Base-by-base conservation (phyloP, 2,329 filamentous ascomycete species). In the Botrytis paeoniae region DNA sequence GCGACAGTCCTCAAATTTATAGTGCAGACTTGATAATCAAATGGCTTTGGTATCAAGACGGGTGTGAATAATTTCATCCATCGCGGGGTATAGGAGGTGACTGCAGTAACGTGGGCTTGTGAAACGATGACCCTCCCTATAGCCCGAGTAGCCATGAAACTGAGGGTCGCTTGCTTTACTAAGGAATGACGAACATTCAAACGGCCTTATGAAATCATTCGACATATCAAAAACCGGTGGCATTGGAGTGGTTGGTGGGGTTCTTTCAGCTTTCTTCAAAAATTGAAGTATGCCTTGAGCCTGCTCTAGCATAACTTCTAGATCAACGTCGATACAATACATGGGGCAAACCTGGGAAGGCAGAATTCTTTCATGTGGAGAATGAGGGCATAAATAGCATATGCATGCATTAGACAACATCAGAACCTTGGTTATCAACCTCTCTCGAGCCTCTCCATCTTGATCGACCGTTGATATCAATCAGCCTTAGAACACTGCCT, bases 401-500 rank as follows among this genome's bases (percentile, higher is more conserved):
- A n/a, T 51, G 48, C 48, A 51, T 60, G 57, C 32, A 22, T 35
- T 22, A 35, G 32, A 60, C 57, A 60, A 37, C 16, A 37, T 22
- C 32, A 45, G 32, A 60, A 37, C 5, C 59, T 35, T 60, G 57
- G 20, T 22, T 32, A 37, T 60, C 59, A 60, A 16, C 59, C 59
- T 37, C 48, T 14, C 48, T 54, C 48, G 12, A 54, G 48, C 25
- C 48, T 54, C 59, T 37, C 32, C 59, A 37, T 61, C 32, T 25
- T 37, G 32, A 35, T 35, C 29, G 57, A 22, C 29, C 57, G 18
- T 59, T 59, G 57, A 12, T 59, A 59, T 59, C 57, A 45, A 57
- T 64, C 61, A 64, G 61, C 61, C 61, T 45, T 63, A 63, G 61
- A 39, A 43, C 61, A 63, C 61, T 63, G 60, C 60, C 60, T 62